Base-by-base conservation (phyloP, 192 early-diverging fungal species). In the Coemansia sp. region DNA sequence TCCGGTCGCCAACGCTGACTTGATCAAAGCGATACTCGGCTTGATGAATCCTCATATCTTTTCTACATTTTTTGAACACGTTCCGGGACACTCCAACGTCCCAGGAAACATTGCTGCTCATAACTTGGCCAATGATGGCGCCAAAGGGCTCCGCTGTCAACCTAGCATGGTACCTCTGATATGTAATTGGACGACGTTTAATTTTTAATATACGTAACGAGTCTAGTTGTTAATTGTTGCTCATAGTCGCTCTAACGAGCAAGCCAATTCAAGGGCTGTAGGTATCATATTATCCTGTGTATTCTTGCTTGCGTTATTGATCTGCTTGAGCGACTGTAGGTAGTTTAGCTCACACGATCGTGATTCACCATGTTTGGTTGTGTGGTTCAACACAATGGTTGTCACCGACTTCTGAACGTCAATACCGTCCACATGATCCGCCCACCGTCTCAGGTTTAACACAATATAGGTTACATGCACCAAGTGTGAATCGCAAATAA, bases 21-120 rank as follows among this genome's bases (percentile, higher is more conserved):
- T 74, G 66, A 46, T 74, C 10, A 27, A 68, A 21, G 42, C 48
- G 29, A 53, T 53, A 53, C 51, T 53, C 27, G 51, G 31, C 4
- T 31, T 53, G 51, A 31, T 53, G 13, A 27, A 53, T 27, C 13
- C 21, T 31, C 5, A 2, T 14, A 13, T 4, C 6, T 16, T 2
- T 27, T 9, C 24, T 27, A 13, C 31, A 4, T 53, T 16, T 4
- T 53, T 29, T 13, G 51, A 53, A 13, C 9, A 53, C 16, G 13
- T 53, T 14, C 51, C 51, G 9, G 51, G 51, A 31, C 51, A 53
- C 51, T 53, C 13, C 1, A 4, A 31, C 5, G 31, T 53, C 11
- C 51, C 51, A 2, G 51, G 51, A 31, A 53, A 33, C 29, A 31
- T 31, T 27, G 51, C 51, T 14, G 51, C 51, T 31, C 51, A 53